A percentile compares a stretch with the other conserved stretches of the same genome.
phyloP scores from a whole-genome alignment of 208 protist genomes.

The Phytomonas francai region DNA sequence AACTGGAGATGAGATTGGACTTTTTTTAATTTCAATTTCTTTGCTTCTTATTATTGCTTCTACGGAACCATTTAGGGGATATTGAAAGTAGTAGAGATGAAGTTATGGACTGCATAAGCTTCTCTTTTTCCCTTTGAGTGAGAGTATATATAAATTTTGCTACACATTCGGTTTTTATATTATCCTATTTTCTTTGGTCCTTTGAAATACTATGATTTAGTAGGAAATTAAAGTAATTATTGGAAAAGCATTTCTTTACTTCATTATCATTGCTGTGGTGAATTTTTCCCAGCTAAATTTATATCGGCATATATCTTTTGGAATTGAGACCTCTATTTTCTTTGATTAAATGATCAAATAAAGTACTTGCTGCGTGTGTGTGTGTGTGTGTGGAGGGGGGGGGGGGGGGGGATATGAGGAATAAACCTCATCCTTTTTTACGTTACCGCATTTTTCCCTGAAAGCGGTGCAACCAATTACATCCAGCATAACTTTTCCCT shows the following conservation, averaged over 20 bases:
- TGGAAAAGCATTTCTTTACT: conserved; percentile 1
- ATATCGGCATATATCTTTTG: background rate
- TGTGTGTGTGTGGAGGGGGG: background rate
- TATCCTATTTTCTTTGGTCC: background rate
- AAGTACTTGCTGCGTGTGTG: background rate
- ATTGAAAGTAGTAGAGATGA: background rate
- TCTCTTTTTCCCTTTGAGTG: background rate
- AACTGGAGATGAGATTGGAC: background rate
- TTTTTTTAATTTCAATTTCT: conserved; percentile 10
- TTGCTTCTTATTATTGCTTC: conserved; percentile 12
- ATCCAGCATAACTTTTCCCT: background rate
- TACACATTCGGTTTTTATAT: background rate
- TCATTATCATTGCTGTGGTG: background rate
- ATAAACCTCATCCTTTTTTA: background rate
- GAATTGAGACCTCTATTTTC: background rate
- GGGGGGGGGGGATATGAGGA: background rate
- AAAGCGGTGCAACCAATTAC: background rate
- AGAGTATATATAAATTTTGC: background rate
- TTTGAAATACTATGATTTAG: background rate
- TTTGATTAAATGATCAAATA: background rate
- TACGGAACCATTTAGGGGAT: background rate
- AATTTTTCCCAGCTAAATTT: background rate
- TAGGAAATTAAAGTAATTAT: background rate
- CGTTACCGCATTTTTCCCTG: conserved; percentile 5
- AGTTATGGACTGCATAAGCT: background rate